These are phyloP conservation scores for Solioccasus polychromus DNA, from an alignment of 768 basidiomycete genomes.

Conservation along the genomic window DNA sequence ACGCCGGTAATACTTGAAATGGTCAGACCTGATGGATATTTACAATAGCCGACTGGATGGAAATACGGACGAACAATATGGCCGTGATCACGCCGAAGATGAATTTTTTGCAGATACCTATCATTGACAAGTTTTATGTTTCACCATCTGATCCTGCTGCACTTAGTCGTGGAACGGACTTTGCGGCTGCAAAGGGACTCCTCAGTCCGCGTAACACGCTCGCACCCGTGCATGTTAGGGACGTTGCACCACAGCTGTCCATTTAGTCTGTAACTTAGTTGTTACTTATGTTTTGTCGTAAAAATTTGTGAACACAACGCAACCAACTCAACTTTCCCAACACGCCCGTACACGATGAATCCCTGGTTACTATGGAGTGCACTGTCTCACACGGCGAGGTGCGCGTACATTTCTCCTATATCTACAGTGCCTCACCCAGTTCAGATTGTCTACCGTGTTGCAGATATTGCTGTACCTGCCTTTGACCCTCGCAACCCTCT, in stretches of 20 bases:
- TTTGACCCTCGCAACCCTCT: constrained; percentile 79
- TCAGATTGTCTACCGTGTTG: constrained; percentile 69
- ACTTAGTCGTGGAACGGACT: constrained; percentile 67
- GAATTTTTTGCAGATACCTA: constrained; percentile 92
- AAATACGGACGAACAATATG: constrained; percentile 95
- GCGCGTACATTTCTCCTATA: constrained; percentile 7
- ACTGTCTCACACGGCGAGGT: constrained; percentile 64
- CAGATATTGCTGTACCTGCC: constrained; percentile 85
- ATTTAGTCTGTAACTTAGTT: constrained; percentile 9
- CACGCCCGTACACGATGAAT: constrained; percentile 33
- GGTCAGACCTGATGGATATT: background rate
- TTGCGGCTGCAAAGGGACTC: constrained; percentile 86
- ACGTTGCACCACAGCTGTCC: constrained; percentile 18
- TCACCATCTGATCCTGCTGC: constrained; percentile 77
- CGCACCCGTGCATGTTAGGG: constrained; percentile 19
- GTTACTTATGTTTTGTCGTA: background rate
- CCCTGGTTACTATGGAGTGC: constrained; percentile 69
- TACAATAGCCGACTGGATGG: constrained; percentile 89
- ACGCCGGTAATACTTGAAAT: background rate
- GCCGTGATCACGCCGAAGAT: constrained; percentile 94
- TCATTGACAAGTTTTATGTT: constrained; percentile 92
- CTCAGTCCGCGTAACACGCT: constrained; percentile 55
- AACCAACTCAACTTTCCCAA: background rate
- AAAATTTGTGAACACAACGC: background rate
- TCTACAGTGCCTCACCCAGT: constrained; percentile 5